Conservation (phyloP, 441 rosid species). For the Eutrema salsugineum region DNA sequence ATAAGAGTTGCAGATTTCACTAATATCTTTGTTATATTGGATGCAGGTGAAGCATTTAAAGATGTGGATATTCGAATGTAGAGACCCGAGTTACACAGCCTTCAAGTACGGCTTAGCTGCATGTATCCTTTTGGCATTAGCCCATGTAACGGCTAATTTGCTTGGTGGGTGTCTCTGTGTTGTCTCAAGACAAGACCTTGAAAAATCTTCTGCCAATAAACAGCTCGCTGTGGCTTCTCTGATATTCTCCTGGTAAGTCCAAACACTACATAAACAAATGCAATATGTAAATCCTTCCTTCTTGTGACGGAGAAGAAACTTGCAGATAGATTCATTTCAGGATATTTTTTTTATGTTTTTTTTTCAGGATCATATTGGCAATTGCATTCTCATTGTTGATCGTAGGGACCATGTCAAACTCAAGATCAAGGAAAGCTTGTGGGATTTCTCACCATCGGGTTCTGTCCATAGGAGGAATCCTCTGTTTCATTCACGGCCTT, state of each 20-base stretch:
- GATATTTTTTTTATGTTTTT: neutral
- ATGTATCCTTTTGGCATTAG: conserved; percentile 49
- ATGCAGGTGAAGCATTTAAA: conserved; percentile 69
- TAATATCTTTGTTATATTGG: neutral
- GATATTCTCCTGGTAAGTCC: conserved; percentile 70
- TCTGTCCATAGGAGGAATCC: conserved; percentile 60
- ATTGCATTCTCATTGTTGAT: conserved; percentile 63
- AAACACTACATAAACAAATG: neutral
- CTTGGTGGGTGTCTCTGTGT: conserved; percentile 83
- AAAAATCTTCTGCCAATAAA: conserved; percentile 53
- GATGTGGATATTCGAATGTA: conserved; percentile 71
- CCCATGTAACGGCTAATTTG: conserved; percentile 61
- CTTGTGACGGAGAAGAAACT: neutral
- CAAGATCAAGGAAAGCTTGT: conserved; percentile 57
- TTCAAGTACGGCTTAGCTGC: conserved; percentile 79
- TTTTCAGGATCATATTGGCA: conserved; percentile 48
- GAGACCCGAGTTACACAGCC: conserved; percentile 73
- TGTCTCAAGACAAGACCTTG: conserved; percentile 50
- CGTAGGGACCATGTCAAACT: conserved; percentile 55
- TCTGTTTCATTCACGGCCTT: conserved; percentile 75
- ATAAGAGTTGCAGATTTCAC: neutral
- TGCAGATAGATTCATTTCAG: conserved; percentile 25
- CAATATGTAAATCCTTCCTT: neutral
- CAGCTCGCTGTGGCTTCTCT: conserved; percentile 80
- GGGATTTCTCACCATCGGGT: conserved; percentile 58